Conservation (phyloP, 805 yeast species). For the Saccharomycopsis javanensis region DNA sequence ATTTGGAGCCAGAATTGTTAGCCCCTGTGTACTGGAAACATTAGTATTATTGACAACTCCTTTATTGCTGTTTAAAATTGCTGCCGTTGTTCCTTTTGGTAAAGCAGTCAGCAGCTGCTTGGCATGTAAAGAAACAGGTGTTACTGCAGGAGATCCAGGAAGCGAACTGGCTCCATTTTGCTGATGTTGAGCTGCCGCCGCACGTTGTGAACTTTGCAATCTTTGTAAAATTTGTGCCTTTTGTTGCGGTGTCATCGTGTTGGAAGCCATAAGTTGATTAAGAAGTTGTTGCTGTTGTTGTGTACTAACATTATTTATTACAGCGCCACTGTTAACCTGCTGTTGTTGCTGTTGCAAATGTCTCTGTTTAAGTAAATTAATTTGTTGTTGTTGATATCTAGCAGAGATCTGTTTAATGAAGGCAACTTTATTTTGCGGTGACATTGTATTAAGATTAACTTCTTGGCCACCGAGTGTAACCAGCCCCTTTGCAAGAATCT, state of each 20-base stretch:
- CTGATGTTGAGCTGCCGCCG: conserved; percentile 1
- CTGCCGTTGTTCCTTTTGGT: neutral
- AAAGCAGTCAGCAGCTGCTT: neutral
- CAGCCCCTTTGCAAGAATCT: neutral
- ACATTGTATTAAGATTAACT: conserved; percentile 1
- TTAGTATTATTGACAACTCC: neutral
- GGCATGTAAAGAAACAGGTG: neutral
- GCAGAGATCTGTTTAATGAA: neutral
- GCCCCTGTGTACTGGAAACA: neutral
- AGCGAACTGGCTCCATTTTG: neutral
- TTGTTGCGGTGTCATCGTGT: conserved; percentile 10
- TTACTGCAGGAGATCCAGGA: neutral
- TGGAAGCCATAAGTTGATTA: conserved; percentile 1
- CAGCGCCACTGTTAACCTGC: neutral
- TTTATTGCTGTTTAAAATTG: neutral
- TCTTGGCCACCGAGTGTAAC: conserved; percentile 1
- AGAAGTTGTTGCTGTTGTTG: conserved; percentile 9
- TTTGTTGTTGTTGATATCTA: conserved; percentile 14
- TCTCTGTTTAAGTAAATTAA: conserved; percentile 14
- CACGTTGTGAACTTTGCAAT: conserved; percentile 2
- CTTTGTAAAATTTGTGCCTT: conserved; percentile 8
- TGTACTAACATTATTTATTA: neutral
- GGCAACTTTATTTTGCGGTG: neutral
- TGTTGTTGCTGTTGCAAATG: conserved; percentile 12
- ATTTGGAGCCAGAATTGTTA: neutral